Evolutionary conservation across 352 stramenopile species (phyloP).

Genomic region (Globisporangium megalacanthum): DNA sequence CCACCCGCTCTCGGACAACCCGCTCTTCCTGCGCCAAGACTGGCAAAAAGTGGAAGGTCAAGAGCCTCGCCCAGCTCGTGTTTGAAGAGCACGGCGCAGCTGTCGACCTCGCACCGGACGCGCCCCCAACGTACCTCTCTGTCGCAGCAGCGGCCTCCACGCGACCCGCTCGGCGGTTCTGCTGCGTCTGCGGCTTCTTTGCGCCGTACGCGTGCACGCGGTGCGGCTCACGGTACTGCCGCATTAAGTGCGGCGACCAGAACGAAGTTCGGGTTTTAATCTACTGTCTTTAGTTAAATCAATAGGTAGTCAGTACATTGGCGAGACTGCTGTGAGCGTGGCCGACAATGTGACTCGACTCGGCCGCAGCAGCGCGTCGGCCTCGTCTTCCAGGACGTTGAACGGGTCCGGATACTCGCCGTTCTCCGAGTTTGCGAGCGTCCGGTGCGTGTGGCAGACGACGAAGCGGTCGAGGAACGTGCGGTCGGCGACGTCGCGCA

Average conservation of each 20-base stretch:
- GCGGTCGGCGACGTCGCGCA: conserved; percentile 44
- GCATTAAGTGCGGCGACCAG: conserved; percentile 76
- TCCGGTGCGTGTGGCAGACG: conserved; percentile 33
- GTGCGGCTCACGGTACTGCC: conserved; percentile 78
- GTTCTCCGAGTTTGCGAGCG: conserved; percentile 61
- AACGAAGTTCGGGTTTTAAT: conserved; percentile 84
- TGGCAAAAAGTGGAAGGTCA: conserved; percentile 78
- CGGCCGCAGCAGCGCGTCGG: conserved; percentile 32
- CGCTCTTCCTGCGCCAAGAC: conserved; percentile 17
- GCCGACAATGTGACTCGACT: conserved; percentile 13
- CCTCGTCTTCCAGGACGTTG: conserved; percentile 55
- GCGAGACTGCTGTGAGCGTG: conserved; percentile 1
- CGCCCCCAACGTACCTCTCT: conserved; percentile 64
- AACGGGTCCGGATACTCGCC: conserved; percentile 69
- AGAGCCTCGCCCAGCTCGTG: conserved; percentile 83
- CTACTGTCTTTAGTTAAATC: too few species aligned
- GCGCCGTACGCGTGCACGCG: conserved; percentile 72
- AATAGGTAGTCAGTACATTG: not conserved
- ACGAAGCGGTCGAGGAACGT: conserved; percentile 75
- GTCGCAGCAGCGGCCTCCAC: conserved; percentile 53
- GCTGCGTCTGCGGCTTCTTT: conserved; percentile 82
- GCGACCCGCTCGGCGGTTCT: conserved; percentile 73
- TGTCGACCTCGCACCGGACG: not conserved
- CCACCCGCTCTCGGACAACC: conserved; percentile 47
- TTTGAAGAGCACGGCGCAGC: conserved; percentile 69